Evolutionary conservation across 179 eudicot species (phyloP), one percentile per base, ranked within the genome.

Genomic region (Corrigiola litoralis): DNA sequence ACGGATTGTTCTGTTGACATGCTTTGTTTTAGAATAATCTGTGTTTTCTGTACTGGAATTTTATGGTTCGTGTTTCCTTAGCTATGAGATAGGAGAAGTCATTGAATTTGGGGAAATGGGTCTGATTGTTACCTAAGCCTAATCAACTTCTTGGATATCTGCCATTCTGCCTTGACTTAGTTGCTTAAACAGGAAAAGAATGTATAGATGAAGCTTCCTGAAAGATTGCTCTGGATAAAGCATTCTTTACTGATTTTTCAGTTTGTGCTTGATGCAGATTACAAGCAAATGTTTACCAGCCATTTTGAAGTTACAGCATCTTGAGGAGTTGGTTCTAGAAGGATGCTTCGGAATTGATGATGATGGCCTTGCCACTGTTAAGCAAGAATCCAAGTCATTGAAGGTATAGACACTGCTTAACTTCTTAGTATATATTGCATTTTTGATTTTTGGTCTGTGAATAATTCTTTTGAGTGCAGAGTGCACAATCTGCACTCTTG

Each of bases 281-380:
- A 90, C 96, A 25, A 79, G 81, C 48, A 84, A 84, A 69, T 85
- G 95, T 78, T 72, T 92, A 58, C 81, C 84, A 21, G 81, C 85
- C 20, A 80, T 92, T 63, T 66, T 90, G 76, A 82, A 87, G 75
- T 53, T 92, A 65, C 87, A 78, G 72, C 44, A 74, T 76, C 88
- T 92, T 17, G 90, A 92, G 68, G 86, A 85, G 62, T 78, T 92
- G 78, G 80, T 81, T 65, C 77, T 92, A 46, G 95, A 92, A 85
- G 98, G 96, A 29, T 92, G 98, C 70, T 84, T 76, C 68, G 92
- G 92, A n/a, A 80, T 92, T 33, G 83, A 87, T 65, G 95, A 87
- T 72, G 87, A 84, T 42, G 80, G 90, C 76, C 87, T 92, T 70
- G 58, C 79, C 41, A 68, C 70, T 36, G 73, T 84, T 51, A 80